Evolutionary conservation across 2,329 filamentous ascomycete genomes (phyloP).

Genomic region (Exophiala alcalophila): DNA sequence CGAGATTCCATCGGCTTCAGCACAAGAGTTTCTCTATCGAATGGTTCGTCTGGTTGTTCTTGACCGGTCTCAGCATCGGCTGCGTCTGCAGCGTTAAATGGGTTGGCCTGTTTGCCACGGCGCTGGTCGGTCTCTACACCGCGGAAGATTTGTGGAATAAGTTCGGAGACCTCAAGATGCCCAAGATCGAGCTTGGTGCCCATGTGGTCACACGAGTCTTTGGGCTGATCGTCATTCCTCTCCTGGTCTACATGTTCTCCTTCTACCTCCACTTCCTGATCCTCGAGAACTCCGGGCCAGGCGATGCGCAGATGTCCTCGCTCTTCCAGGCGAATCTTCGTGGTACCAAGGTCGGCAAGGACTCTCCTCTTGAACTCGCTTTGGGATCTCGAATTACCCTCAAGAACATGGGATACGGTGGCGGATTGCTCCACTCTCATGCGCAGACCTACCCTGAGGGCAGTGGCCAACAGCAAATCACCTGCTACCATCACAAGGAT

Average conservation of each 20-base stretch:
- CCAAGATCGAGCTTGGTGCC: conserved; percentile 68
- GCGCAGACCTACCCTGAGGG: conserved; percentile 31
- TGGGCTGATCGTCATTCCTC: conserved; percentile 82
- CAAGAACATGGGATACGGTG: conserved; percentile 99
- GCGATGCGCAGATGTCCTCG: conserved; percentile 99
- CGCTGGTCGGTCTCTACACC: conserved; percentile 92
- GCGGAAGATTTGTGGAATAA: conserved; percentile 97
- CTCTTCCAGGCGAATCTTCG: conserved; percentile 96
- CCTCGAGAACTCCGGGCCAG: conserved; percentile 87
- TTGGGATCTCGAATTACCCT: conserved; percentile 84
- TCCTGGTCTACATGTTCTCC: conserved; percentile 90
- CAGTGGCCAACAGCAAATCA: conserved; percentile 82
- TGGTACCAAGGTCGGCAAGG: conserved; percentile 89
- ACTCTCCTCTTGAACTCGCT: conserved; percentile 89
- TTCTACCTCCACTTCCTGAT: conserved; percentile 95
- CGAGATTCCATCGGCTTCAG: conserved; percentile 88
- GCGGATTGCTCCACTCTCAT: conserved; percentile 62
- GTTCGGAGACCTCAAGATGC: conserved; percentile 91
- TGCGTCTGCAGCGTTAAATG: conserved; percentile 99
- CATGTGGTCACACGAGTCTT: conserved; percentile 78
- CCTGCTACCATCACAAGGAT: conserved; percentile 99
- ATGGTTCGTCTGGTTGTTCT: conserved; percentile 92
- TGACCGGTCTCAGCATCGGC: conserved; percentile 92
- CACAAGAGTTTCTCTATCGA: conserved; percentile 81
- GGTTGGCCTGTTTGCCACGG: conserved; percentile 93